Evolutionary conservation across 345 rosid species (phyloP).

Genomic region (Crucihimalaya himalaica): DNA sequence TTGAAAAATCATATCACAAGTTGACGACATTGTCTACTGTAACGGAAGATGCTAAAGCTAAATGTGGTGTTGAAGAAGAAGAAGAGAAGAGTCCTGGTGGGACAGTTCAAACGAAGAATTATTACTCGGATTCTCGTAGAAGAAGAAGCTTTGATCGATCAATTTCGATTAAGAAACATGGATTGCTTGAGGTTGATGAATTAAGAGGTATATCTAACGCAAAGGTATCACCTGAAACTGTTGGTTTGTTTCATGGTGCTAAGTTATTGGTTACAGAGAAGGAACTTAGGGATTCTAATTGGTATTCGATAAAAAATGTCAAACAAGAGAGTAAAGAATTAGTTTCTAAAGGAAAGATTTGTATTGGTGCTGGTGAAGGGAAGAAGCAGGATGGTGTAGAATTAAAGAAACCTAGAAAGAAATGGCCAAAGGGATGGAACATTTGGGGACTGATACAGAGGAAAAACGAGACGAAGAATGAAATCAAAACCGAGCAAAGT

Average conservation of each 20-base stretch:
- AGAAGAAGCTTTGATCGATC: constrained; percentile 78
- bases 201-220: constrained; percentile 60
- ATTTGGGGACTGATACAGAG: constrained; percentile 71
- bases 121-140: constrained; percentile 63
- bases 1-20: constrained; percentile 57
- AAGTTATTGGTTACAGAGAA: constrained; percentile 59
- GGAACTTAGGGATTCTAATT: constrained; percentile 59
- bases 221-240: constrained; percentile 71
- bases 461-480: constrained; percentile 44
- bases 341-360: constrained; percentile 54
- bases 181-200: constrained; percentile 68
- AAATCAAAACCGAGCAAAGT: constrained; percentile 36
- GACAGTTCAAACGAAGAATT: constrained; percentile 73
- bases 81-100: constrained; percentile 67
- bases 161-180: constrained; percentile 50
- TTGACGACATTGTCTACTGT: constrained; percentile 52
- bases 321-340: constrained; percentile 40
- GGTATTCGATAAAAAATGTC: constrained; percentile 52
- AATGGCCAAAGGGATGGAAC: constrained; percentile 56
- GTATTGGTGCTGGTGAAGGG: constrained; percentile 45
- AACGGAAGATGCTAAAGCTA: constrained; percentile 52
- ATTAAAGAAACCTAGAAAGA: constrained; percentile 34
- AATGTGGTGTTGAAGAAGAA: constrained; percentile 38
- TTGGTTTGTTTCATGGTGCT: constrained; percentile 60
- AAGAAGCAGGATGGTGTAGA: constrained; percentile 24